Evolutionary conservation across 768 basidiomycete species (phyloP), one percentile per base, ranked within the genome.

Genomic region (Cubamyces lactineus): DNA sequence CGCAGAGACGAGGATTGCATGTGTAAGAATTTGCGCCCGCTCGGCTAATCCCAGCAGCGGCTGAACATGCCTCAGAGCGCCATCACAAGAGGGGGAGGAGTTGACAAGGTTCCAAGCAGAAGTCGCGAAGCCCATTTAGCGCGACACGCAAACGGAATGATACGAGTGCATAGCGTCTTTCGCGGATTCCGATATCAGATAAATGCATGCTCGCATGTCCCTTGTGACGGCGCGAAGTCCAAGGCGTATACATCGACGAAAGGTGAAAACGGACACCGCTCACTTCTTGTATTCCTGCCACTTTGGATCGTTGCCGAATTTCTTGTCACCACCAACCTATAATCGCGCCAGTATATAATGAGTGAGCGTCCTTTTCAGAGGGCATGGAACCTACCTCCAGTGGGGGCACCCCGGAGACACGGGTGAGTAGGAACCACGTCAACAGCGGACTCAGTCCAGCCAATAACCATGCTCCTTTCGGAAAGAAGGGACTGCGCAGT

Each of bases 371-470:
- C 34, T 34, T 34, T 11, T 34, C 9, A 9, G 30, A 57, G 24
- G 56, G 50, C 12, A 24, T 21, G 23, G 43, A 4, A 66, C 69
- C 26, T 61, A 77, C 76, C 75, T 92, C 90, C 17, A 91, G 80
- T 2, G 83, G 82, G 1, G 89, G 90, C n/a, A 91, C 83, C 17
- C 88, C 88, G 7, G 87, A 87, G 56, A 85, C 85, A 65, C 82
- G 79, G 62, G 80, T 77, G 53, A 84, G 67, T n/a, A 91, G 71
- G 60, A 82, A 75, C 75, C 86, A 91, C 1, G 86, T 86, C 66
- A 88, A 80, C 12, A 88, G 49, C 0, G 88, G 89, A 55, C 87
- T 87, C 26, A 80, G 64, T 11, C 81, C 81, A 5, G 84, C 82
- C 5, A 84, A 56, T 1, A 75, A 74, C 51, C 82, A 68, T 1